Evolutionary conservation across 306 rosid genomes (phyloP), one percentile per base, ranked within the genome.

Genomic region (Citrullus colocynthis): DNA sequence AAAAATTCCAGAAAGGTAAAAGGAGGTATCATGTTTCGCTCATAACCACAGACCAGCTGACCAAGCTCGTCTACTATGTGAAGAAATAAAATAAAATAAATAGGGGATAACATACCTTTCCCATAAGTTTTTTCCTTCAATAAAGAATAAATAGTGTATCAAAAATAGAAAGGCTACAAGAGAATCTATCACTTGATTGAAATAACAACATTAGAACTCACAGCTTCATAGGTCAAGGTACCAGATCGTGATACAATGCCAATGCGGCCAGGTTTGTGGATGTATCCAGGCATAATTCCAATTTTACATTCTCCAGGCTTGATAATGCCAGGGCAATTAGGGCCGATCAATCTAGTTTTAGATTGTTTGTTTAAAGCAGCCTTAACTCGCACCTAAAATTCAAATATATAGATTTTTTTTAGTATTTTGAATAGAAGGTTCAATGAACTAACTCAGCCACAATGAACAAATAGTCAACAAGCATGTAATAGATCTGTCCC

Each of bases 261-360:
- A 8, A 96, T 49, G 69, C 99, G 93, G 2, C 99, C 99, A 82
- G 99, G 98, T 76, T 96, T 96, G 65, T 96, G 99, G 78, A 96
- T 96, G 82, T 96, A 96, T 13, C 99, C 99, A 0, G 99, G 99
- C 99, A 96, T 96, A 84, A 96, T 96, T 85, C 99, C 99, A 13
- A 96, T 96, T 96, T 96, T 96, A 81, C 99, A 96, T 83, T 96
- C 97, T 77, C 99, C 99, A 6, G 99, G 99, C 93, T 96, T 96
- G 89, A 96, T 96, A 79, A 96, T 89, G 75, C 99, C 99, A 78
- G 99, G 99, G 86, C 99, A 96, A 84, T 96, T 96, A 61, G 99
- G 98, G 58, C 99, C 99, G 78, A 96, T 96, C 87, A 96, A 71
- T 20, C 99, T 86, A 70, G 99, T 96, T 84, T 89, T 96, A 24